Evolutionary conservation across 1,284 basidiomycete species (phyloP), one percentile per base, ranked within the genome.

Genomic region (Malassezia restricta): DNA sequence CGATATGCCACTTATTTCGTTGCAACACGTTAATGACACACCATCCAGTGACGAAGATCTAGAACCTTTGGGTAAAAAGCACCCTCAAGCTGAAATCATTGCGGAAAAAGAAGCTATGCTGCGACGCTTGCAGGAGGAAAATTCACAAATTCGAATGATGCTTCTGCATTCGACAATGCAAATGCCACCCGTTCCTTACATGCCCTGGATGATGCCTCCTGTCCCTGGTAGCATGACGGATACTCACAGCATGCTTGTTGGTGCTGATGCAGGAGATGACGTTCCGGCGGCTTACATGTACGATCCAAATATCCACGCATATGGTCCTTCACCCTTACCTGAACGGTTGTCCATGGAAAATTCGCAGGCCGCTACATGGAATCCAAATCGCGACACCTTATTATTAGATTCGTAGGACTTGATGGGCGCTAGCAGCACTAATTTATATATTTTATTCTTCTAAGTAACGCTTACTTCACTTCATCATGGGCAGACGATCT

Each of bases 11-110:
- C 49, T 55, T 8, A 12, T 37, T 8, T 15, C n/a, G 3, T 14
- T 55, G 20, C 52, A 32, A 3, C 35, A 11, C 8, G 37, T 11
- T 9, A 32, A 32, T 5, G 12, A 40, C 3, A 40, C 27, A 5
- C 35, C 33, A 8, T 15, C 29, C 14, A 29, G 27, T 11, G 43
- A 47, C n/a, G 39, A 40, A 4, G 48, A 50, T 15, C 49, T 63
- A 42, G 57, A 67, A 51, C 66, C 68, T 5, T 55, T 72, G 7
- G 69, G 66, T 28, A 51, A 51, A 8, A 53, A 53, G 11, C 68
- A 71, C 39, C 66, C 66, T 1, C 66, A 72, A 35, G 68, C 69
- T 0, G 69, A 66, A 12, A 63, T 72, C 53, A 71, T 72, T 38
- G 68, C 68, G 6, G 65, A 71, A 46, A 68, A 72, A 38, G 64